A percentile compares a stretch with the other conserved stretches of the same genome.
phyloP scores from a whole-genome alignment of 306 rosid genomes.

The Prunus salicina region DNA sequence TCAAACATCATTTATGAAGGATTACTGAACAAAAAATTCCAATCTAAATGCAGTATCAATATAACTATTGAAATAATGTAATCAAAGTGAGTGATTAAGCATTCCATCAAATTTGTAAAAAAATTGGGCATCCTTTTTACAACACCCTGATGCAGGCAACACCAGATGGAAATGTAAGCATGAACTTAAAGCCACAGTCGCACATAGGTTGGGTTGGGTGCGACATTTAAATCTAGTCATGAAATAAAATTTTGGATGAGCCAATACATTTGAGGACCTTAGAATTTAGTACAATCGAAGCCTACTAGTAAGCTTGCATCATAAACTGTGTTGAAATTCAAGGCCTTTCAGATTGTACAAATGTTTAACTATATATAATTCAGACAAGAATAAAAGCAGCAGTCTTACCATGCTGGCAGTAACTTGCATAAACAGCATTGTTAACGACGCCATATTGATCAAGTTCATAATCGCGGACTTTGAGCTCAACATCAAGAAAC shows the following conservation, averaged over 20 bases:
- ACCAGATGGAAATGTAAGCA: too few species aligned
- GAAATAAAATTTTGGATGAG: not conserved
- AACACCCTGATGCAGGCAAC: too few species aligned
- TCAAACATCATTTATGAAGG: not conserved
- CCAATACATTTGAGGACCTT: too few species aligned
- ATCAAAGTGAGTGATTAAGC: not conserved
- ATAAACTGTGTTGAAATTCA: not conserved
- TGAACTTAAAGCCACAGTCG: not conserved
- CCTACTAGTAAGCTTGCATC: not conserved
- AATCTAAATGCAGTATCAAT: not conserved
- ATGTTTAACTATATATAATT: not conserved
- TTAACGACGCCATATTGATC: slow-evolving; percentile 95
- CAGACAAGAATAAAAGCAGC: slow-evolving; percentile 8
- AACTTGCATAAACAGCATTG: slow-evolving; percentile 88
- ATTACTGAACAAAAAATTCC: not conserved
- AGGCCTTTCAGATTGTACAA: not conserved
- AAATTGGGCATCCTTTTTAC: too few species aligned
- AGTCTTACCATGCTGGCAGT: slow-evolving; percentile 82
- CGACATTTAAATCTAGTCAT: not conserved
- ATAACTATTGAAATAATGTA: not conserved
- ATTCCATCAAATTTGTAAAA: too few species aligned
- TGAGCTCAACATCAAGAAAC: slow-evolving; percentile 61
- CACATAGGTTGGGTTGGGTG: not conserved
- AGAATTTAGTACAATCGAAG: too few species aligned
- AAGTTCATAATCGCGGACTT: slow-evolving; percentile 88